phyloP scores from a whole-genome alignment of 176 grass and related monocot genomes.

The Ensete glaucum region DNA sequence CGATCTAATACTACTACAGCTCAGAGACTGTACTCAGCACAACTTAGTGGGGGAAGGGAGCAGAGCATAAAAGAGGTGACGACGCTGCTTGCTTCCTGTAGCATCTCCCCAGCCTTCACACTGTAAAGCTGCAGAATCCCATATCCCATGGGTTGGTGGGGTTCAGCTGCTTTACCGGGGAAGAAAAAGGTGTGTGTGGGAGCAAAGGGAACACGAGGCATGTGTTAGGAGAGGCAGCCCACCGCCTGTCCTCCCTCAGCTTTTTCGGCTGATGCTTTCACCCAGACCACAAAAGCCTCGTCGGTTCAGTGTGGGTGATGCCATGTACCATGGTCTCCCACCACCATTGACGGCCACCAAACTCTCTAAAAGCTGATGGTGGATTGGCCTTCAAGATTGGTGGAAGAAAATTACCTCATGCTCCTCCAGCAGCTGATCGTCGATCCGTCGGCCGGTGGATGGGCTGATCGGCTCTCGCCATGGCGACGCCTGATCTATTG shows the following conservation, averaged over 20 bases:
- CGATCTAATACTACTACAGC: background rate
- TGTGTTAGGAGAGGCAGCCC: slow-evolving; percentile 21
- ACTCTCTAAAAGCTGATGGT: too few relatives aligned
- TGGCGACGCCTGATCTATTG: too few relatives aligned
- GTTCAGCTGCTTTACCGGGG: slow-evolving; percentile 21
- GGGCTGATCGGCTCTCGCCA: too few relatives aligned
- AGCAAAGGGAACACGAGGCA: slow-evolving; percentile 25
- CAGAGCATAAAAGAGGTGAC: background rate
- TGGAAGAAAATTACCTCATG: background rate
- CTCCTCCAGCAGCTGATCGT: background rate
- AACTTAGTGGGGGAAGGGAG: slow-evolving; percentile 22
- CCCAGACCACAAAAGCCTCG: slow-evolving; percentile 11
- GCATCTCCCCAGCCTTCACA: background rate
- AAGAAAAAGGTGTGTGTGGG: slow-evolving; percentile 15
- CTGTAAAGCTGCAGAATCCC: background rate
- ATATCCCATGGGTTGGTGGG: slow-evolving; percentile 16
- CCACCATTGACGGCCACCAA: background rate
- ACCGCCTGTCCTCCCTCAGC: background rate
- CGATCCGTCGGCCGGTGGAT: too few relatives aligned
- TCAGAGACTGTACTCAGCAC: slow-evolving; percentile 2
- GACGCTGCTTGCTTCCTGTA: slow-evolving; percentile 8
- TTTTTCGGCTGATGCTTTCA: slow-evolving; percentile 18
- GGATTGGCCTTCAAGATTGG: background rate
- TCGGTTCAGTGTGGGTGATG: background rate
- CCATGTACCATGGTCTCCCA: slow-evolving; percentile 47